Percentiles rank a stretch among this genome's conserved stretches.
These are phyloP conservation scores for Zangia roseola DNA, from an alignment of 768 basidiomycete genomes.

Conservation along the genomic window DNA sequence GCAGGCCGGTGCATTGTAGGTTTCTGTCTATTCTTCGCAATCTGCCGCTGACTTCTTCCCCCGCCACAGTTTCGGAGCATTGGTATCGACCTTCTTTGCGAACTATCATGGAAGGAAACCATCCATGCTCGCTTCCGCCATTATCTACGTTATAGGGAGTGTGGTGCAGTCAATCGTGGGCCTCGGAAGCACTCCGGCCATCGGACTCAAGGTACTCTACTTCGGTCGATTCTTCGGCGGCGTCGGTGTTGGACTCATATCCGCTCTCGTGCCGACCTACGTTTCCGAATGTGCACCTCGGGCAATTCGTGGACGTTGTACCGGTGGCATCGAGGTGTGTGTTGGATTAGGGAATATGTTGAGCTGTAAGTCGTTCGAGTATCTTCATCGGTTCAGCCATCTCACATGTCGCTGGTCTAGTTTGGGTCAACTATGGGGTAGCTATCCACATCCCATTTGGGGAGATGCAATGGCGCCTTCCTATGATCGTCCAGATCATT, in stretches of 20 bases:
- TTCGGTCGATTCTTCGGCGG: conserved; percentile 47
- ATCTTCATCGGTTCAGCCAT: not conserved
- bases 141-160: conserved; percentile 35
- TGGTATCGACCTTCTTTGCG: conserved; percentile 28
- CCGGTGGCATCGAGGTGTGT: conserved; percentile 32
- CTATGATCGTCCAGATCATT: conserved; percentile 38
- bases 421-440: conserved; percentile 39
- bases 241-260: conserved; percentile 42
- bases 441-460: conserved; percentile 25
- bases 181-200: conserved; percentile 26
- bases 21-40: not conserved
- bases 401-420: conserved; percentile 14
- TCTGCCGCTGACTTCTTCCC: not conserved
- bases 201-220: conserved; percentile 30
- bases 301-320: conserved; percentile 38
- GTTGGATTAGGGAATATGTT: conserved; percentile 37
- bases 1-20: conserved; percentile 37
- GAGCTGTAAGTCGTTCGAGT: conserved; percentile 26
- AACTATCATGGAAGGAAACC: conserved; percentile 36
- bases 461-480: conserved; percentile 38
- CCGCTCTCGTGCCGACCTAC: conserved; percentile 37
- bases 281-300: conserved; percentile 38
- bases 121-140: conserved; percentile 28
- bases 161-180: conserved; percentile 34
- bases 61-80: conserved; percentile 27